Evolutionary conservation across 345 rosid genomes (phyloP).

Genomic region (Erodium maritimum): DNA sequence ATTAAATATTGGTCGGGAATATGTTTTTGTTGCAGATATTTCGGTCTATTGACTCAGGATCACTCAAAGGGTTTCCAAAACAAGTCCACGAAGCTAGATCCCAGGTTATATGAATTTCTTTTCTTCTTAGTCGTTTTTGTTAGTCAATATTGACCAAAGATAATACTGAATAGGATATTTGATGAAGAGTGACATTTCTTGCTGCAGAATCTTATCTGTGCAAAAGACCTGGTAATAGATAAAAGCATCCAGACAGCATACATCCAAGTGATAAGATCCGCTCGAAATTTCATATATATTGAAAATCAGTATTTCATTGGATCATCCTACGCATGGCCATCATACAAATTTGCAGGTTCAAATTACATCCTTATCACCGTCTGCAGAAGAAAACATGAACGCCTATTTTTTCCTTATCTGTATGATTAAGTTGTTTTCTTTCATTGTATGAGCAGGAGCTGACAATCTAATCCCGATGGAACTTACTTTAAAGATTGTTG

Average conservation of each 20-base stretch:
- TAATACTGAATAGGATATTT: no score
- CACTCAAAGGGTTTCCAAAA: conserved; percentile 80
- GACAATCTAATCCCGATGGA: conserved; percentile 93
- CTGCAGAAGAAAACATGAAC: no score
- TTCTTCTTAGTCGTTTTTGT: no score
- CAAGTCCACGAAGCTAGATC: conserved; percentile 62
- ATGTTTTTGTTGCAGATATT: conserved; percentile 40
- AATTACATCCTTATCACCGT: neutral
- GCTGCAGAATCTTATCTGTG: conserved; percentile 61
- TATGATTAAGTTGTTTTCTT: neutral
- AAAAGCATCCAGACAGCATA: conserved; percentile 98
- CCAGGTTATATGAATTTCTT: conserved; percentile 27
- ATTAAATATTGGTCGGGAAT: neutral
- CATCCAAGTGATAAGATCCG: conserved; percentile 89
- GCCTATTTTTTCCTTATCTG: no score
- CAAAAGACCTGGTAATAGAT: conserved; percentile 87
- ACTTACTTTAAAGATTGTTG: conserved; percentile 81
- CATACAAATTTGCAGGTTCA: conserved; percentile 62
- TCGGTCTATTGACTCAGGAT: conserved; percentile 88
- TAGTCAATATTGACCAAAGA: no score
- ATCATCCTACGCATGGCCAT: conserved; percentile 79
- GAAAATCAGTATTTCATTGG: conserved; percentile 97
- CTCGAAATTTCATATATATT: conserved; percentile 87
- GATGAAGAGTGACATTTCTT: no score
- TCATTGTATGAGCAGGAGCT: conserved; percentile 46